Evolutionary conservation across 177 flowering plant species (phyloP).

Genomic region (Vitis hybrid): DNA sequence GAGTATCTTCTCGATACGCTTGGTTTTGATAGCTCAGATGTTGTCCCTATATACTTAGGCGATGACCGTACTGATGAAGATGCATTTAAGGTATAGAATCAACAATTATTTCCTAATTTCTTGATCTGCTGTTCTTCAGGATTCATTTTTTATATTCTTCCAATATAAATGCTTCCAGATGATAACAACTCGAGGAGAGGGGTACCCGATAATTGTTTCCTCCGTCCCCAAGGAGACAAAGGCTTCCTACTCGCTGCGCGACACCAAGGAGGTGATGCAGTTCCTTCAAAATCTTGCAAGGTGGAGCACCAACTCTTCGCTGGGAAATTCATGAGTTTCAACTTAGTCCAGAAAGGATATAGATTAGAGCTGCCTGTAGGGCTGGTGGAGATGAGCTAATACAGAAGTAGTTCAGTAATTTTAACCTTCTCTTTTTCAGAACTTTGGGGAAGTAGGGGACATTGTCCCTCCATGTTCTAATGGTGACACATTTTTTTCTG

Average conservation of each 20-base stretch:
- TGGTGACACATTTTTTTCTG: too few species aligned
- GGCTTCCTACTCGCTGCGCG: conserved; percentile 40
- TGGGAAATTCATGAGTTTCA: too few species aligned
- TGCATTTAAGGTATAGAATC: conserved; percentile 48
- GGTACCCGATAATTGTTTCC: conserved; percentile 40
- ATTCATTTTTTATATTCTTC: background rate
- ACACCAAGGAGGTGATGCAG: conserved; percentile 37
- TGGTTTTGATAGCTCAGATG: conserved; percentile 37
- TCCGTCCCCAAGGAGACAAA: conserved; percentile 35
- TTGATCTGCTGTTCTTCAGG: background rate
- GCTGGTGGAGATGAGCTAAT: conserved; percentile 9
- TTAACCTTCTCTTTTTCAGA: background rate
- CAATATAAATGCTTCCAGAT: conserved; percentile 21
- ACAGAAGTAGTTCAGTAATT: too few species aligned
- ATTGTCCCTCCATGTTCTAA: too few species aligned
- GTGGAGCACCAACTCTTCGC: conserved; percentile 20
- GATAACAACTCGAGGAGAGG: conserved; percentile 23
- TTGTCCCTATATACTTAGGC: conserved; percentile 56
- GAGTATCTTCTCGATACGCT: conserved; percentile 49
- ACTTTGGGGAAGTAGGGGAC: background rate
- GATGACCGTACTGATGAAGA: conserved; percentile 69
- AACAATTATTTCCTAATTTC: background rate
- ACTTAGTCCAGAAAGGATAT: too few species aligned
- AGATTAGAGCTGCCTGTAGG: too few species aligned
- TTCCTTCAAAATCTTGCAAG: conserved; percentile 30